phyloP scores from a whole-genome alignment of 768 basidiomycete genomes.

The Russula virescens region DNA sequence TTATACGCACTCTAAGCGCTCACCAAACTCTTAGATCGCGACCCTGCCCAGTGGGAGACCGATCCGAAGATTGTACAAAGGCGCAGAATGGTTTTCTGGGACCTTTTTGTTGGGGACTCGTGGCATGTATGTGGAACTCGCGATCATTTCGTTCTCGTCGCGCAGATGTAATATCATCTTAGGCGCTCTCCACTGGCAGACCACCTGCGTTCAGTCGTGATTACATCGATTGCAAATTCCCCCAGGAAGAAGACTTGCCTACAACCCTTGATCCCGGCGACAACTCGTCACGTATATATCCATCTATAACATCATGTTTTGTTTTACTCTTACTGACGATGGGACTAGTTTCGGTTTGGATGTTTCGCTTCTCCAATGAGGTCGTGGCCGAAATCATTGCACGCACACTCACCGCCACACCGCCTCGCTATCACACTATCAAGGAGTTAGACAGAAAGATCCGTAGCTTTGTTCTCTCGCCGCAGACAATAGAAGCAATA shows the following conservation, averaged over 20 bases:
- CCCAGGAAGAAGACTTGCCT: conserved; percentile 35
- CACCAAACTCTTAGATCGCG: conserved; percentile 44
- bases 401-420: conserved; percentile 56
- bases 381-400: conserved; percentile 59
- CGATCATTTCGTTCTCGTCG: neutral
- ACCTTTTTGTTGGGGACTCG: conserved; percentile 64
- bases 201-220: conserved; percentile 62
- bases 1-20: neutral
- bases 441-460: conserved; percentile 51
- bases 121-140: conserved; percentile 48
- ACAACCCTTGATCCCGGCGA: conserved; percentile 28
- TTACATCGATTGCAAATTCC: conserved; percentile 63
- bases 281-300: conserved; percentile 24
- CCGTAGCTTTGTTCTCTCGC: conserved; percentile 52
- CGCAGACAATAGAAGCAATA: conserved; percentile 39
- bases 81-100: conserved; percentile 70
- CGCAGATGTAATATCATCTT: conserved; percentile 5
- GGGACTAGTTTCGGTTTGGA: conserved; percentile 52
- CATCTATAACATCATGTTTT: neutral
- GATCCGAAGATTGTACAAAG: conserved; percentile 49
- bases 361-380: conserved; percentile 58
- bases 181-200: conserved; percentile 67
- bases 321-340: conserved; percentile 2
- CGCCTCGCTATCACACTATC: conserved; percentile 50
- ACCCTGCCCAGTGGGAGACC: conserved; percentile 52